Evolutionary conservation across 805 yeast genomes (phyloP).

Genomic region (Saturnispora ahearnii): DNA sequence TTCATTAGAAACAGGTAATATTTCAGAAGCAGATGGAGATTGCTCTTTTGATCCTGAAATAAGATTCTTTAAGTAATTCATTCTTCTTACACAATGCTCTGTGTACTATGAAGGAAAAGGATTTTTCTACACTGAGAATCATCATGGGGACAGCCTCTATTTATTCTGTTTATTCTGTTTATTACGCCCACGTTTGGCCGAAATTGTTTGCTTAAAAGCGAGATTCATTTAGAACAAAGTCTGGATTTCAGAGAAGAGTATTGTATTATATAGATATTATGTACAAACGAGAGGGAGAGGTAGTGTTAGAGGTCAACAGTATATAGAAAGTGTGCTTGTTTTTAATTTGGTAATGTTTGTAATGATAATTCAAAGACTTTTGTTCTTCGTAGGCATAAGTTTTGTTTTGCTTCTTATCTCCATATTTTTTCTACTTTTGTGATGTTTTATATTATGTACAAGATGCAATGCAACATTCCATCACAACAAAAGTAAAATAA

Average conservation of each 20-base stretch:
- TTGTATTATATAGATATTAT: not conserved
- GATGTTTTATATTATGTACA: not conserved
- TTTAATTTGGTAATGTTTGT: not conserved
- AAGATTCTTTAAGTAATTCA: conserved; percentile 18
- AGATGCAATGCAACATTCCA: conserved; percentile 2
- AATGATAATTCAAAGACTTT: no score
- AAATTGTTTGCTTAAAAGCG: not conserved
- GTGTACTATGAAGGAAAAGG: not conserved
- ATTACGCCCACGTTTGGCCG: not conserved
- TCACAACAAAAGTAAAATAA: not conserved
- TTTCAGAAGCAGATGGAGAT: conserved; percentile 26
- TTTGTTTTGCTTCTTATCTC: not conserved
- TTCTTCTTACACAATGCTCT: not conserved
- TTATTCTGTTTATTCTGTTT: not conserved
- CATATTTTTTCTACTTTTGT: not conserved
- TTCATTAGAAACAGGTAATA: conserved; percentile 40
- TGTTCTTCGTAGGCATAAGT: not conserved
- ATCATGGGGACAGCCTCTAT: not conserved
- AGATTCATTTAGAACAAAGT: not conserved
- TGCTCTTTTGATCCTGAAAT: conserved; percentile 10
- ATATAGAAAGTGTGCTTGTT: not conserved
- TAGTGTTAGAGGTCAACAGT: not conserved
- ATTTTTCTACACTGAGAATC: no score
- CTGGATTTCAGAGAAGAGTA: not conserved
- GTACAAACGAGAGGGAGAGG: not conserved